These are phyloP conservation scores for Phytophthora pseudosyringae DNA, from an alignment of 352 stramenopile genomes.

Conservation along the genomic window DNA sequence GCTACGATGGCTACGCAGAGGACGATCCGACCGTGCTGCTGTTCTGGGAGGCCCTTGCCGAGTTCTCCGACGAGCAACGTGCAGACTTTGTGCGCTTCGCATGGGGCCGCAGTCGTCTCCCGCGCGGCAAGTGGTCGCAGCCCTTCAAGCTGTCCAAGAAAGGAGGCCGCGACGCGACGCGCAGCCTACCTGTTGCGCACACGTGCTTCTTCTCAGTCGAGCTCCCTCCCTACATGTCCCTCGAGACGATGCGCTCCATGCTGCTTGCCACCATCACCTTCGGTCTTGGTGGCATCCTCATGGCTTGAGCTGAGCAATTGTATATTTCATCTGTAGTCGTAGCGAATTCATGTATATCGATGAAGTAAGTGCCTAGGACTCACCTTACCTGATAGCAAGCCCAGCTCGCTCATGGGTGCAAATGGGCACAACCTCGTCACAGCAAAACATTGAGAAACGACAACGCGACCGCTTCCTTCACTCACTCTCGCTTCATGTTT, in stretches of 20 bases:
- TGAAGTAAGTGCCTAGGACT: neutral
- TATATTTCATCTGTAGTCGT: neutral
- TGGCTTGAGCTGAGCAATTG: conserved; percentile 53
- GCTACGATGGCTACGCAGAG: conserved; percentile 90
- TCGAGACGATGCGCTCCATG: conserved; percentile 91
- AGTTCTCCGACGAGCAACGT: conserved; percentile 90
- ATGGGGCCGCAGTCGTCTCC: conserved; percentile 93
- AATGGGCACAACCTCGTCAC: conserved; percentile 1
- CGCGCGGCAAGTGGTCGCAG: conserved; percentile 87
- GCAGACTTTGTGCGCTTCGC: conserved; percentile 94
- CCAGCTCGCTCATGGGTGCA: neutral
- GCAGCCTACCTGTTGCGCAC: conserved; percentile 92
- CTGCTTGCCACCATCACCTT: conserved; percentile 95
- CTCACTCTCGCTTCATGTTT: conserved; percentile 39
- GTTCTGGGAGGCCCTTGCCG: conserved; percentile 91
- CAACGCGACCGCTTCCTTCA: conserved; percentile 30
- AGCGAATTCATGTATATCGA: conserved; percentile 6
- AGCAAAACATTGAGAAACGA: conserved; percentile 16
- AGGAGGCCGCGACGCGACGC: conserved; percentile 77
- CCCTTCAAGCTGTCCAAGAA: conserved; percentile 94
- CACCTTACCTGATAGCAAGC: conserved; percentile 6
- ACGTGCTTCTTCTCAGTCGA: conserved; percentile 97
- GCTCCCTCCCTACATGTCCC: conserved; percentile 92
- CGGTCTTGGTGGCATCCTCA: conserved; percentile 91
- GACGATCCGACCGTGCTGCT: conserved; percentile 82